These are phyloP conservation scores for Pseudocercospora fijiensis DNA, from an alignment of 2,329 filamentous ascomycete genomes.

Conservation along the genomic window DNA sequence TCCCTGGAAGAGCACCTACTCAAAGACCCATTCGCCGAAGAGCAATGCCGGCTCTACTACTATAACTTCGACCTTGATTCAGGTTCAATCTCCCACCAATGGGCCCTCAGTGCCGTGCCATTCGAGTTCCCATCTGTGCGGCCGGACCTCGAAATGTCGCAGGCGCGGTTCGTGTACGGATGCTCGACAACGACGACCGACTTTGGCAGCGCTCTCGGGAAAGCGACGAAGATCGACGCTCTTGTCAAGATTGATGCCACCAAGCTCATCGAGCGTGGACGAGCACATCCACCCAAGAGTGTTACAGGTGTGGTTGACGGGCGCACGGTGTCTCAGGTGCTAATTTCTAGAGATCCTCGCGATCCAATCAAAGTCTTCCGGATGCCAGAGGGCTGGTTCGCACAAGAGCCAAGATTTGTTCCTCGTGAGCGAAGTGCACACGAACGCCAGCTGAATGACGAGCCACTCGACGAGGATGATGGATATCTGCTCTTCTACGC, in stretches of 20 bases:
- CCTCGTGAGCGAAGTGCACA: slow-evolving; percentile 59
- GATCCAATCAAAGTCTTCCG: slow-evolving; percentile 60
- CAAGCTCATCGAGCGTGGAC: slow-evolving; percentile 55
- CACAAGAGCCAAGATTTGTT: slow-evolving; percentile 68
- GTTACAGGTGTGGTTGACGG: slow-evolving; percentile 64
- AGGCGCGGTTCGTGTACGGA: slow-evolving; percentile 64
- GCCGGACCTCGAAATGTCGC: slow-evolving; percentile 56
- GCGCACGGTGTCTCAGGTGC: slow-evolving; percentile 55
- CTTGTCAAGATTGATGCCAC: slow-evolving; percentile 61
- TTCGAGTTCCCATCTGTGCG: slow-evolving; percentile 67
- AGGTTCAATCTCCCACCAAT: slow-evolving; percentile 57
- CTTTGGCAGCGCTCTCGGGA: slow-evolving; percentile 61
- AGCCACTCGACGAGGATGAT: slow-evolving; percentile 56
- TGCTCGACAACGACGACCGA: slow-evolving; percentile 60
- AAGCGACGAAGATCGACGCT: slow-evolving; percentile 65
- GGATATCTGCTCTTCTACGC: slow-evolving; percentile 68
- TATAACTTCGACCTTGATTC: slow-evolving; percentile 58
- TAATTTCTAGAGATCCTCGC: slow-evolving; percentile 43
- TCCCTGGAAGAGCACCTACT: slow-evolving; percentile 6
- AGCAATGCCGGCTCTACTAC: slow-evolving; percentile 69
- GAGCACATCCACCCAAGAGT: slow-evolving; percentile 34
- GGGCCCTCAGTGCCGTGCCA: slow-evolving; percentile 62
- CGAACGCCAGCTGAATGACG: slow-evolving; percentile 22
- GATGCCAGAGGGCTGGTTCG: slow-evolving; percentile 61
- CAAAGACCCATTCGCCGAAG: slow-evolving; percentile 50